Evolutionary conservation across 306 rosid genomes (phyloP).

Genomic region (Acacia acuminata): DNA sequence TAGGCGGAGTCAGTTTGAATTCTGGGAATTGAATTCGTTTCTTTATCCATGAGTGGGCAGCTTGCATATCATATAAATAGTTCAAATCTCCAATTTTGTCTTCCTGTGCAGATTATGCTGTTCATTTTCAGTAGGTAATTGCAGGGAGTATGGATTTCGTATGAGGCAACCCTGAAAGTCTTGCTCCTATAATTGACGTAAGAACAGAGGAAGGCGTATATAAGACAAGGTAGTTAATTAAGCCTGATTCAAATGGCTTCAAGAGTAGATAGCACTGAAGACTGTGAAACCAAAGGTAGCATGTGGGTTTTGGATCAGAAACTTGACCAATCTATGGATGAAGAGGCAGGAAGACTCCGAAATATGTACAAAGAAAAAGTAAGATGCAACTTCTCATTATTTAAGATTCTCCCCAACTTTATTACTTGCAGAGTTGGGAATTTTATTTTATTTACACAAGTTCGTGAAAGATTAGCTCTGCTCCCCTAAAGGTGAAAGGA

Average conservation of each 20-base stretch:
- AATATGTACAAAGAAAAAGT: slow-evolving; percentile 96
- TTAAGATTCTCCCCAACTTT: neutral
- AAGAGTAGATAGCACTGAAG: slow-evolving; percentile 59
- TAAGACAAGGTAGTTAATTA: slow-evolving; percentile 29
- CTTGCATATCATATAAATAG: neutral
- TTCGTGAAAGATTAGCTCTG: neutral
- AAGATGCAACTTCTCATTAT: slow-evolving; percentile 14
- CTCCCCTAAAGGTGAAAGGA: neutral
- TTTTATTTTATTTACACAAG: neutral
- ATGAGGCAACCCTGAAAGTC: slow-evolving; percentile 40
- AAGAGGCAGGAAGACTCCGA: slow-evolving; percentile 84
- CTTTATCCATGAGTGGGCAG: slow-evolving; percentile 2
- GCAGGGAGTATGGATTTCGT: slow-evolving; percentile 31
- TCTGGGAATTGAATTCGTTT: slow-evolving; percentile 22
- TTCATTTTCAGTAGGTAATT: slow-evolving; percentile 33
- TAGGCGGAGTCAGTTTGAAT: slow-evolving; percentile 12
- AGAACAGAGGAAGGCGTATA: slow-evolving; percentile 27
- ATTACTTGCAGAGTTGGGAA: neutral
- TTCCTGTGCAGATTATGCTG: slow-evolving; percentile 35
- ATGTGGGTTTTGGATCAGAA: slow-evolving; percentile 96
- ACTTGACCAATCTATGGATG: slow-evolving; percentile 95
- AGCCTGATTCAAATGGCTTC: slow-evolving; percentile 54
- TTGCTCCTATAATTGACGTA: slow-evolving; percentile 26
- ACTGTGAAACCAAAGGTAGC: slow-evolving; percentile 60
- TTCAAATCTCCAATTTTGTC: slow-evolving; percentile 29